Percentiles rank a stretch among this genome's conserved stretches.
Evolutionary conservation across 2,329 filamentous ascomycete species (phyloP).

Genomic region (Alternaria novae-zelandiae): DNA sequence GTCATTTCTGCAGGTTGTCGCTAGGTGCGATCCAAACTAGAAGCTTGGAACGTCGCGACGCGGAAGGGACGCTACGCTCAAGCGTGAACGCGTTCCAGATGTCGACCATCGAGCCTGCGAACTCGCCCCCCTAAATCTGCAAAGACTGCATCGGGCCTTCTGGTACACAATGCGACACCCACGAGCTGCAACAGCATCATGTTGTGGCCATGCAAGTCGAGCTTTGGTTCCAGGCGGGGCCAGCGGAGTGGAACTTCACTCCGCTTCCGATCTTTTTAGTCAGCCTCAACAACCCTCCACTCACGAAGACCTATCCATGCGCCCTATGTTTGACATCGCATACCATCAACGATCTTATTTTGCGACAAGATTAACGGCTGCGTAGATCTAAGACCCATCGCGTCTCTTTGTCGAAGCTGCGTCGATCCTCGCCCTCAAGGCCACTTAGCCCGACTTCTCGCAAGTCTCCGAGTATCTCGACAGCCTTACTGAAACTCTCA

Average conservation of each 20-base stretch:
- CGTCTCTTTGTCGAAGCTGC: conserved; percentile 22
- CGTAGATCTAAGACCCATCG: conserved; percentile 13
- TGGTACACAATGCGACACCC: neutral
- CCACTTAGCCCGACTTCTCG: conserved; percentile 15
- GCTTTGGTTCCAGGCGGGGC: neutral
- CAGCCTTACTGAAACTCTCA: conserved; percentile 24
- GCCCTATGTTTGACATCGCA: neutral
- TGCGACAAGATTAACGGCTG: neutral
- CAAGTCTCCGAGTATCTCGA: conserved; percentile 23
- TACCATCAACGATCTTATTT: neutral
- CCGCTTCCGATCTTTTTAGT: neutral
- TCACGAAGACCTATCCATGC: neutral
- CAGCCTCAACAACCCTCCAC: neutral
- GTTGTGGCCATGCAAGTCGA: neutral
- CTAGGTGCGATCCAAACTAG: neutral
- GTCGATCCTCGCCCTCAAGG: conserved; percentile 17
- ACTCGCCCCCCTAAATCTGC: neutral
- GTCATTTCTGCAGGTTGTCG: neutral
- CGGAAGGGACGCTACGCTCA: neutral
- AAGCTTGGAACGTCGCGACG: neutral
- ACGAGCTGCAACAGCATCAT: neutral
- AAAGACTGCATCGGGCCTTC: neutral
- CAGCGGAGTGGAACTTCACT: neutral
- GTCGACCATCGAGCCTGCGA: neutral
- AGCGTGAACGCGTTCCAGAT: neutral